These are phyloP conservation scores for Cercospora janseana DNA, from an alignment of 2,329 filamentous ascomycete genomes.

Conservation along the genomic window DNA sequence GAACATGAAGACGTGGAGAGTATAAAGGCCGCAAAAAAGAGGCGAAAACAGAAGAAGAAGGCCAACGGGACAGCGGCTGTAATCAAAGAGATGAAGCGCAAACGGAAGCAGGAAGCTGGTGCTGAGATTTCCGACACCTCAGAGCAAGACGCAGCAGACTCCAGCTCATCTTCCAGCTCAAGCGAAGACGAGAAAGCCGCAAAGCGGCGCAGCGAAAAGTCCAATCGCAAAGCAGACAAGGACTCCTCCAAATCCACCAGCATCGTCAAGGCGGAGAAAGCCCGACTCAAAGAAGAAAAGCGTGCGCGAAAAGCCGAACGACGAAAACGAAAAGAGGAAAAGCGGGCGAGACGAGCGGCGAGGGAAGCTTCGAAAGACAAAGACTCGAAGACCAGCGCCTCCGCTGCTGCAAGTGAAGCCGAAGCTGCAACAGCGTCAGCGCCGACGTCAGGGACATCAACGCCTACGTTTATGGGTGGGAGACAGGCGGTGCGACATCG, in stretches of 20 bases:
- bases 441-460: constrained; percentile 33
- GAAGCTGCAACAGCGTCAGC: constrained; percentile 15
- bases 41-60: constrained; percentile 34
- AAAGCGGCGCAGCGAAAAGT: constrained; percentile 43
- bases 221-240: constrained; percentile 21
- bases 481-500: constrained; percentile 74
- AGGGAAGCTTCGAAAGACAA: constrained; percentile 48
- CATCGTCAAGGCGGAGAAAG: constrained; percentile 24
- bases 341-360: constrained; percentile 46
- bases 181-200: constrained; percentile 28
- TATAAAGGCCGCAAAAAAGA: constrained; percentile 30
- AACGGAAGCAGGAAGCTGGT: constrained; percentile 19
- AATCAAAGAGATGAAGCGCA: constrained; percentile 30
- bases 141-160: constrained; percentile 5
- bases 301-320: constrained; percentile 47
- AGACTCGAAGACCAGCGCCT: constrained; percentile 19
- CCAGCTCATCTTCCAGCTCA: constrained; percentile 14
- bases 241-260: constrained; percentile 17
- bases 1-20: constrained; percentile 26
- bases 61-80: constrained; percentile 11
- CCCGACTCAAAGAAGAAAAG: constrained; percentile 47
- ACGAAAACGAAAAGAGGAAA: constrained; percentile 52
- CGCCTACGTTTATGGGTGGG: constrained; percentile 33
- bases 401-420: constrained; percentile 20
- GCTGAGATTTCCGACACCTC: neutral